phyloP scores from a whole-genome alignment of 805 yeast species.

The Cyberlindnera bimundalis region DNA sequence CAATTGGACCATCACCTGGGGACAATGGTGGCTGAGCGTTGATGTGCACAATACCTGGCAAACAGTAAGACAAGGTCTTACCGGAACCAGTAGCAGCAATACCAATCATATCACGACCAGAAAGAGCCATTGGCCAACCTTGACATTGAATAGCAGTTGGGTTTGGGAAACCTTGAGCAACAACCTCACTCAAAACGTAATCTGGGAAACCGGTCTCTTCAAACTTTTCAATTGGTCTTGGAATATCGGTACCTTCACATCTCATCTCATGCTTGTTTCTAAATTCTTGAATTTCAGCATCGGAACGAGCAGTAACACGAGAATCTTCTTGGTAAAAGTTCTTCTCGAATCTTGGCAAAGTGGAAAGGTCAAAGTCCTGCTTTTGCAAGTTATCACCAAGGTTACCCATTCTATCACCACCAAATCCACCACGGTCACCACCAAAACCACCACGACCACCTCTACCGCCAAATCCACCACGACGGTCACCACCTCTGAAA shows the following conservation, averaged over 20 bases:
- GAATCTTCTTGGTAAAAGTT: slow-evolving; percentile 90
- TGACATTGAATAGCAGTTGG: slow-evolving; percentile 99
- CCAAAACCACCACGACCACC: slow-evolving; percentile 35
- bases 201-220: slow-evolving; percentile 99
- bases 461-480: slow-evolving; percentile 29
- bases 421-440: slow-evolving; percentile 24
- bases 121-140: slow-evolving; percentile 99
- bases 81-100: slow-evolving; percentile 99
- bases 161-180: slow-evolving; percentile 85
- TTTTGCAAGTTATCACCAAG: slow-evolving; percentile 56
- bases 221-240: slow-evolving; percentile 87
- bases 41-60: slow-evolving; percentile 96
- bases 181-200: slow-evolving; percentile 84
- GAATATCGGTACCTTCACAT: slow-evolving; percentile 77
- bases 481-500: slow-evolving; percentile 29
- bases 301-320: slow-evolving; percentile 69
- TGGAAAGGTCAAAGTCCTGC: slow-evolving; percentile 78
- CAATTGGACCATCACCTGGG: slow-evolving; percentile 97
- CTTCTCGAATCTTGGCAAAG: slow-evolving; percentile 88
- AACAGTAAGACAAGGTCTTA: slow-evolving; percentile 94
- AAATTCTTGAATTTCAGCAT: slow-evolving; percentile 67
- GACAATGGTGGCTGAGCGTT: slow-evolving; percentile 94
- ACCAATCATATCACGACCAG: slow-evolving; percentile 99
- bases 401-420: slow-evolving; percentile 38
- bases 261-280: slow-evolving; percentile 87